Percentiles rank a stretch among this genome's conserved stretches.
phyloP scores from a whole-genome alignment of 2,329 filamentous ascomycete genomes.

The Rhynchosporium graminicola region DNA sequence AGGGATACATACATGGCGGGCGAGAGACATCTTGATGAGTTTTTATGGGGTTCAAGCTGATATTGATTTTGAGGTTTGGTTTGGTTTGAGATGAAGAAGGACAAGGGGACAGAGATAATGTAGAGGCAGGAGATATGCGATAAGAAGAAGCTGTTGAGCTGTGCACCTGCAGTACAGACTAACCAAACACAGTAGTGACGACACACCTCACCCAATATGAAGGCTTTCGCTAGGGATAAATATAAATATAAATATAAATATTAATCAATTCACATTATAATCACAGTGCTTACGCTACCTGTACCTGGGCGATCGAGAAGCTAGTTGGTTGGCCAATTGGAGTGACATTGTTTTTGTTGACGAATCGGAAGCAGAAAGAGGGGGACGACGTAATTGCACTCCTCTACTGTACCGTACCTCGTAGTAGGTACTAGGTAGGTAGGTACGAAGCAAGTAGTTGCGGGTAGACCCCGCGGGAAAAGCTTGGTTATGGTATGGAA shows the following conservation, averaged over 20 bases:
- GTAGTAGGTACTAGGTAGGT: no score
- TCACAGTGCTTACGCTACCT: no score
- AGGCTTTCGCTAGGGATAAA: slow-evolving; percentile 2
- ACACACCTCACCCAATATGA: slow-evolving; percentile 6
- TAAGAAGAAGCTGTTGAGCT: neutral
- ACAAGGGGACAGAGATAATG: neutral
- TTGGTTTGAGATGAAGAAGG: neutral
- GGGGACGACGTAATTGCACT: neutral
- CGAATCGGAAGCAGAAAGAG: slow-evolving; percentile 1
- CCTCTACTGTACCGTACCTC: no score
- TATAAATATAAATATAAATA: neutral
- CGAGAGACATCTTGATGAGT: slow-evolving; percentile 48
- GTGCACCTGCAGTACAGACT: neutral
- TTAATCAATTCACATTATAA: neutral
- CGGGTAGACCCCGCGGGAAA: slow-evolving; percentile 13
- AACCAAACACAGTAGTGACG: slow-evolving; percentile 17
- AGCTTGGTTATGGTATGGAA: slow-evolving; percentile 11
- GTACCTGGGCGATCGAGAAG: neutral
- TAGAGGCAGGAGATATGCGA: neutral
- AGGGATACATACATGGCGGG: slow-evolving; percentile 46
- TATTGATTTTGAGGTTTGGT: neutral
- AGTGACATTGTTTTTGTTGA: neutral
- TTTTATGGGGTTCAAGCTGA: neutral
- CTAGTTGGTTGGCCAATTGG: neutral
- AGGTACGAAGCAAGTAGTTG: slow-evolving; percentile 21